phyloP scores from a whole-genome alignment of 192 early-diverging fungal species.

The Chytriomyces hyalinus region DNA sequence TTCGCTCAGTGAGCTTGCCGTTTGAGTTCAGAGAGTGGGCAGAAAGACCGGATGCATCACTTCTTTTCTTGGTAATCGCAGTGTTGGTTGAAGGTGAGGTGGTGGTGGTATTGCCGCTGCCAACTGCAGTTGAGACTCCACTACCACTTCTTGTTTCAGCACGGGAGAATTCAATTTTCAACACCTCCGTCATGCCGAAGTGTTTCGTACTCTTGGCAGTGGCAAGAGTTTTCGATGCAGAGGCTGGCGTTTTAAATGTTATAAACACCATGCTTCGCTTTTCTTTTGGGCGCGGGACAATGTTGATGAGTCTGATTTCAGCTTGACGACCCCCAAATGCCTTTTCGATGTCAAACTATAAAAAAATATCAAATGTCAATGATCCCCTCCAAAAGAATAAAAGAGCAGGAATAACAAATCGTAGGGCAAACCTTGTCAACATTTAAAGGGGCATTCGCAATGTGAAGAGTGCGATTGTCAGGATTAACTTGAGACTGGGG shows the following conservation, averaged over 20 bases:
- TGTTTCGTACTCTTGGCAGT: conserved; percentile 28
- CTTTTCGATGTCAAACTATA: conserved; percentile 45
- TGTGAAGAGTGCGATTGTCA: conserved; percentile 44
- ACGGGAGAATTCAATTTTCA: conserved; percentile 52
- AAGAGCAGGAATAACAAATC: background rate
- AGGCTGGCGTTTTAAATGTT: conserved; percentile 41
- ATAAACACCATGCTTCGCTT: conserved; percentile 51
- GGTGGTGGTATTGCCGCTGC: background rate
- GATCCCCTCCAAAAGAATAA: background rate
- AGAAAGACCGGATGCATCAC: conserved; percentile 3
- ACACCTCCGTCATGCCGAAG: conserved; percentile 47
- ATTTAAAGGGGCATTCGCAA: conserved; percentile 42
- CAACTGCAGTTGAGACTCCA: background rate
- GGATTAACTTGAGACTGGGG: background rate
- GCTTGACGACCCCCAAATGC: conserved; percentile 36
- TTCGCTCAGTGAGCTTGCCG: background rate
- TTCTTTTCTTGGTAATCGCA: conserved; percentile 13
- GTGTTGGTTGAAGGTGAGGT: conserved; percentile 26
- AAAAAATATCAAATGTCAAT: conserved; percentile 18
- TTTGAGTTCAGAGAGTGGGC: background rate
- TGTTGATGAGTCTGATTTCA: conserved; percentile 47
- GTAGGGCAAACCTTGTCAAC: conserved; percentile 42
- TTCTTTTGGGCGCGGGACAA: conserved; percentile 50
- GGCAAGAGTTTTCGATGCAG: conserved; percentile 34
- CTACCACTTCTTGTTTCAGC: conserved; percentile 32